Base-by-base conservation (phyloP, 2,329 filamentous ascomycete species). In the Pyricularia grisea region DNA sequence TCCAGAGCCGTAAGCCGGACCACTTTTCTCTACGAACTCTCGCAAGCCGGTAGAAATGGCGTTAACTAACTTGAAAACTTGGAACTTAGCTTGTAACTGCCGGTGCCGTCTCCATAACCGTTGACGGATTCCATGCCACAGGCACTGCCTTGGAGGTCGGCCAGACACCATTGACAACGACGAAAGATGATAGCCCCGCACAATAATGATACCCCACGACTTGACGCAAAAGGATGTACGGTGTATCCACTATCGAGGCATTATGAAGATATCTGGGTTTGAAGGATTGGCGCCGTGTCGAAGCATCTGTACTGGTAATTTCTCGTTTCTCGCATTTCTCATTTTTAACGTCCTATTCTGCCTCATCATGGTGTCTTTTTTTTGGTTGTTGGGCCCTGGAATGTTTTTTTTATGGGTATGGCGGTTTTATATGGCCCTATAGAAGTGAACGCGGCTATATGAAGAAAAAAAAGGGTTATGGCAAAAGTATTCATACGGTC, bases 1-100 rank as follows among this genome's bases (percentile, higher is more conserved):
- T 91, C 90, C 71, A 89, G 93, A 74, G 95, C 95, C 74, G 93
- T 96, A 88, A 85, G 92, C 14, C 23, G n/a, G 11, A n/a, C 30
- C 17, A 11, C 31, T 7, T 25, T 50, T 30, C 11, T 66, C 36
- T 31, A 20, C 20, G 4, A n/a, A 20, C 4, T 33, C 4, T 4
- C 23, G 0, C 27, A 65, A 31, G 17, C 31, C 20, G 7, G 28
- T 33, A 23, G 9, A 3, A 17, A 61, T 28, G 27, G 11, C 33
- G 7, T 23, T 23, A 11, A 6, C 67, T 68, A 17, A 63, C 58
- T 17, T 67, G 3, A 9, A 23, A 3, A 23, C 27, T 27, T 31
- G 12, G 12, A n/a, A 36, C 9, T n/a, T 17, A 68, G 68, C 63
- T 68, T 30, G 65, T 68, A 11, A 65, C 66, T 36, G 68, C 68